These are phyloP conservation scores for Leishmania tarentolae DNA, from an alignment of 208 protist species.

Conservation along the genomic window DNA sequence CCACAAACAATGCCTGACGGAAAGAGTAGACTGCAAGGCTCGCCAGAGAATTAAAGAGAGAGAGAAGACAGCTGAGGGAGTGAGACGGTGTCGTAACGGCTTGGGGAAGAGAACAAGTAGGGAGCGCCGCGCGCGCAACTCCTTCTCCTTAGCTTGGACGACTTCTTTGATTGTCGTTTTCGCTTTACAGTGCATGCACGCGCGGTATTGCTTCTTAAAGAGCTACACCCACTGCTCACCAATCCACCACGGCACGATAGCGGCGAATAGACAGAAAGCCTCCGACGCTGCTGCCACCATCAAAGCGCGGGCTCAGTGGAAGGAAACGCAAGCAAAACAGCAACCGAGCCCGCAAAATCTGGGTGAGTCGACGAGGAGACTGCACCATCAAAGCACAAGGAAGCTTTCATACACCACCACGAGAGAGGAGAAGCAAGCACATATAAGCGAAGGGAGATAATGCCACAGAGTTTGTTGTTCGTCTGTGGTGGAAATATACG, in stretches of 20 bases:
- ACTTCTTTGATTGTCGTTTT: background rate
- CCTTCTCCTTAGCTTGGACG: background rate
- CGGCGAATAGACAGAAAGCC: slow-evolving; percentile 3
- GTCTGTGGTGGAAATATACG: background rate
- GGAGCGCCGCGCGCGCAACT: background rate
- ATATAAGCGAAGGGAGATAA: background rate
- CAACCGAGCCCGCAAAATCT: background rate
- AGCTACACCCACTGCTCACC: background rate
- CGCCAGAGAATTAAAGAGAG: background rate
- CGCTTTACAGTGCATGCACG: background rate
- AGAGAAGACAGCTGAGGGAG: background rate
- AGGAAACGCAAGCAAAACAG: background rate
- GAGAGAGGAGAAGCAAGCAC: background rate
- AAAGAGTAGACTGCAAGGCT: background rate
- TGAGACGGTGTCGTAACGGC: background rate
- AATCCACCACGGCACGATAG: background rate
- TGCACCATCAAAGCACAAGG: background rate
- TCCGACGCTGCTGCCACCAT: background rate
- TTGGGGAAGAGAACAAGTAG: background rate
- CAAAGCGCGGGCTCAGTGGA: slow-evolving; percentile 11
- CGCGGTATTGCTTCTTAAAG: background rate
- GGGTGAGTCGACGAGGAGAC: background rate
- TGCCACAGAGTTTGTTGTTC: background rate
- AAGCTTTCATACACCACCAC: background rate
- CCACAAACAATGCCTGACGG: too few relatives aligned